These are phyloP conservation scores for Lasiodiplodia gonubiensis DNA, from an alignment of 2,329 filamentous ascomycete genomes.

Conservation along the genomic window DNA sequence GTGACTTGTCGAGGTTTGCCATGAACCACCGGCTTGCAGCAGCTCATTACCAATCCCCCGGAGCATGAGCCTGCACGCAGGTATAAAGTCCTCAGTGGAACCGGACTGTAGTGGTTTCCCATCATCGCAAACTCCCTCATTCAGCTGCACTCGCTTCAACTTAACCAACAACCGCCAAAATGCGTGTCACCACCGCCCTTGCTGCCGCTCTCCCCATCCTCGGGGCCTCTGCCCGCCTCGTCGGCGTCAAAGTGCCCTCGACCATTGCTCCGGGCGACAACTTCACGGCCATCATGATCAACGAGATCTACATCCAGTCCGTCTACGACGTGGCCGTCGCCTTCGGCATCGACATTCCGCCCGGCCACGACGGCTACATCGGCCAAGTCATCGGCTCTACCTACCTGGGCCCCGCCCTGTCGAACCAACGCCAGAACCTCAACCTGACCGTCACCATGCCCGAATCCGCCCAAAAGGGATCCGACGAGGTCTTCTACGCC, in stretches of 20 bases:
- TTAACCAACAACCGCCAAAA: conserved; percentile 12
- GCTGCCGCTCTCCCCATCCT: conserved; percentile 31
- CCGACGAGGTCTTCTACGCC: conserved; percentile 32
- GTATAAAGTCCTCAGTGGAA: not conserved
- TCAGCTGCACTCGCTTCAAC: not conserved
- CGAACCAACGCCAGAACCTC: conserved; percentile 38
- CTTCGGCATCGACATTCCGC: conserved; percentile 45
- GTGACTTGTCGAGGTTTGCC: not conserved
- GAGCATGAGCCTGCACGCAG: not conserved
- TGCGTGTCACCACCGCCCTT: conserved; percentile 34
- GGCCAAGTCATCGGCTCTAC: conserved; percentile 40
- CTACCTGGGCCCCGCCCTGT: conserved; percentile 47
- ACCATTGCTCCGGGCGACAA: conserved; percentile 48
- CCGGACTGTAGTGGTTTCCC: not conserved
- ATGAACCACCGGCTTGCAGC: not conserved
- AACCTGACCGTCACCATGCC: conserved; percentile 35
- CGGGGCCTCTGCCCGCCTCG: conserved; percentile 48
- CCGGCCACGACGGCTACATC: conserved; percentile 39
- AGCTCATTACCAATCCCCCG: not conserved
- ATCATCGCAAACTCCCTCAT: not conserved
- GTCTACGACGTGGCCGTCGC: conserved; percentile 54
- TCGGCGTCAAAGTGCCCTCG: conserved; percentile 51
- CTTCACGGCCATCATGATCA: conserved; percentile 49
- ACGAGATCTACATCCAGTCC: conserved; percentile 53
- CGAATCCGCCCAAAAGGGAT: conserved; percentile 29